Base-by-base conservation (phyloP, 805 yeast species). In the Ogataea nonfermentans region DNA sequence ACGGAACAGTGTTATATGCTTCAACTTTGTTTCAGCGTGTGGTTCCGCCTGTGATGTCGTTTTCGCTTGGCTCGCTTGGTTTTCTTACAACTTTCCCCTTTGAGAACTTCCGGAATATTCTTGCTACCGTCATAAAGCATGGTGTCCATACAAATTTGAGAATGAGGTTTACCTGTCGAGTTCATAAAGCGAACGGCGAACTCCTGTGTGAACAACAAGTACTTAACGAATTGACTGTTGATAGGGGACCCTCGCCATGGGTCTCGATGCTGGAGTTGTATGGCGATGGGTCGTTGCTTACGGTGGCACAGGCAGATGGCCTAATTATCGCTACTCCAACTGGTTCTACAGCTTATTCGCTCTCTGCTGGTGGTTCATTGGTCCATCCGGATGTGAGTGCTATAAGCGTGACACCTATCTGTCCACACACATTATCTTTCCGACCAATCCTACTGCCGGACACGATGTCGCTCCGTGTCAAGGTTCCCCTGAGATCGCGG, bases 301-400 rank as follows among this genome's bases (percentile, higher is more conserved):
- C 98, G 0, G 83, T 86, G 16, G 93, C 95, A 1, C 96, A 88
- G 61, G 96, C 96, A 1, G 97, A 90, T 63, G 97, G 97, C 0
- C 67, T 90, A 12, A 90, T 91, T 40, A 73, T 90, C 24, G 95
- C 96, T 1, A 89, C 97, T 0, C 97, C 97, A 3, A 89, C 97
- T 0, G 97, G 97, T 0, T 88, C 96, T 2, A 91, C 98, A 0
- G 98, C 98, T 0, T 91, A 91, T 61, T 89, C 96, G 1, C 68
- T 91, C 35, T 83, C 95, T 30, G 97, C 98, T 0, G 97, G 97
- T 10, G 98, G 98, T 1, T 83, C 96, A 0, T 71, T 91, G 35
- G 95, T 91, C 4, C 96, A 90, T 54, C 97, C 98, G 0, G 89
- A 87, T 23, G 95, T 91, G 11, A 83, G 89, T 45, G 96, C 96